Percentiles rank a stretch among this genome's conserved stretches.
Evolutionary conservation across 352 stramenopile species (phyloP).

Genomic region (Elongisporangium senticosum): DNA sequence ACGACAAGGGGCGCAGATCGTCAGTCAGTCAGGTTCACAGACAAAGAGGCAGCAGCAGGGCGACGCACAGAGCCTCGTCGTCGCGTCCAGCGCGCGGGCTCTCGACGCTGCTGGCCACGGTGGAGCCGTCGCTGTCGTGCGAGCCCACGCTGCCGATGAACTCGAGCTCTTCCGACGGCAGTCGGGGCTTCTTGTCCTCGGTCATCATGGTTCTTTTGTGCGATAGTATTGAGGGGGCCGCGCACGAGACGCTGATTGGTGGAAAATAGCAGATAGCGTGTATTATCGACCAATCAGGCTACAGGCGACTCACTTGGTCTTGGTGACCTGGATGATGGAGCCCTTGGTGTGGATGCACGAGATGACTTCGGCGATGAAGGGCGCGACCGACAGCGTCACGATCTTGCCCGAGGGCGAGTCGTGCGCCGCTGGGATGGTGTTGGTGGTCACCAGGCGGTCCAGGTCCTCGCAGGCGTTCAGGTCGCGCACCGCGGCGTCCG

Average conservation of each 20-base stretch:
- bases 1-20: not conserved
- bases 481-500: slow-evolving; percentile 42
- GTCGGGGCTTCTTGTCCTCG: slow-evolving; percentile 44
- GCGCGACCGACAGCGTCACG: slow-evolving; percentile 78
- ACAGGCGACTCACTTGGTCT: slow-evolving; percentile 48
- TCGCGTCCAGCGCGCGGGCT: slow-evolving; percentile 23
- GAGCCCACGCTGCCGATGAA: slow-evolving; percentile 68
- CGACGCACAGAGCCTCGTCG: slow-evolving; percentile 57
- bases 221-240: not conserved
- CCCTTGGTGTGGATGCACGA: slow-evolving; percentile 85
- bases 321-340: slow-evolving; percentile 79
- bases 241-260: slow-evolving; percentile 11
- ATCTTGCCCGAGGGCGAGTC: slow-evolving; percentile 56
- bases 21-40: not conserved
- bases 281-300: slow-evolving; percentile 12
- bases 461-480: slow-evolving; percentile 70
- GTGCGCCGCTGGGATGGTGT: slow-evolving; percentile 66
- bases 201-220: slow-evolving; percentile 33
- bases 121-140: slow-evolving; percentile 7
- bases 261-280: slow-evolving; percentile 8
- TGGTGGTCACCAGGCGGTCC: slow-evolving; percentile 80
- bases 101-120: slow-evolving; percentile 4
- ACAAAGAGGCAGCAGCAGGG: not conserved
- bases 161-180: slow-evolving; percentile 53
- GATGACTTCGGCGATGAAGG: slow-evolving; percentile 86